A percentile compares a stretch with the other conserved stretches of the same genome.
Evolutionary conservation across 2,329 filamentous ascomycete species (phyloP).

Genomic region (Fusarium odoratissimum): DNA sequence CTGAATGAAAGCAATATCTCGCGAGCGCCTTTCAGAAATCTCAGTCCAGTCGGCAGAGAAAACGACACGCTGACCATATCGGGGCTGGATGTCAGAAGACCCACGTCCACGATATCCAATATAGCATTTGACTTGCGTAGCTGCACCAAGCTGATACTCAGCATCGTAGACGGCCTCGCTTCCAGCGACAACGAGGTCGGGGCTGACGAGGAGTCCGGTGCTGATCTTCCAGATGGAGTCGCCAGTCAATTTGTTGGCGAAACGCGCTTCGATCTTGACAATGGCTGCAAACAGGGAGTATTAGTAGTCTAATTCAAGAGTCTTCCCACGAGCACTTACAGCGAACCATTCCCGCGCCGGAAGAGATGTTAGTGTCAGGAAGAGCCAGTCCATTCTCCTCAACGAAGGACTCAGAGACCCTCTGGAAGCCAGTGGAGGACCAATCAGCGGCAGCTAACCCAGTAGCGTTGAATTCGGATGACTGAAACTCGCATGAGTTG

Average conservation of each 20-base stretch:
- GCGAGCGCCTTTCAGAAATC: conserved; percentile 12
- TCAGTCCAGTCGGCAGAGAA: conserved; percentile 41
- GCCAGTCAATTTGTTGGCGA: conserved; percentile 9
- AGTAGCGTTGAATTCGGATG: background rate
- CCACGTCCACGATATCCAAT: conserved; percentile 47
- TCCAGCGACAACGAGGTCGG: conserved; percentile 23
- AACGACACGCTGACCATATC: conserved; percentile 7
- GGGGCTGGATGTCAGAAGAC: background rate
- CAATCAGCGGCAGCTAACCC: background rate
- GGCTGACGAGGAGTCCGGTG: conserved; percentile 22
- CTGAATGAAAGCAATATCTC: conserved; percentile 45
- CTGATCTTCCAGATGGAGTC: conserved; percentile 36
- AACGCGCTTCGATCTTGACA: conserved; percentile 33
- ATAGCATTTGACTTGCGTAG: conserved; percentile 48
- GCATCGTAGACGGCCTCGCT: conserved; percentile 40
- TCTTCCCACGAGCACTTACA: background rate
- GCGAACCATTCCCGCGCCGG: background rate
- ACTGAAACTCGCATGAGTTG: background rate
- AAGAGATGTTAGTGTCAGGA: background rate
- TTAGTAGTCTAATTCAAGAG: too few species aligned
- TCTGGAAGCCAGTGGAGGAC: background rate
- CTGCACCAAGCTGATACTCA: conserved; percentile 32
- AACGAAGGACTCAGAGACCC: background rate
- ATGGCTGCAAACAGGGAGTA: background rate
- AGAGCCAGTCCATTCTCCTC: background rate